Evolutionary conservation across 495 filamentous ascomycete genomes (phyloP).

Genomic region (Trichoderma erinaceum): DNA sequence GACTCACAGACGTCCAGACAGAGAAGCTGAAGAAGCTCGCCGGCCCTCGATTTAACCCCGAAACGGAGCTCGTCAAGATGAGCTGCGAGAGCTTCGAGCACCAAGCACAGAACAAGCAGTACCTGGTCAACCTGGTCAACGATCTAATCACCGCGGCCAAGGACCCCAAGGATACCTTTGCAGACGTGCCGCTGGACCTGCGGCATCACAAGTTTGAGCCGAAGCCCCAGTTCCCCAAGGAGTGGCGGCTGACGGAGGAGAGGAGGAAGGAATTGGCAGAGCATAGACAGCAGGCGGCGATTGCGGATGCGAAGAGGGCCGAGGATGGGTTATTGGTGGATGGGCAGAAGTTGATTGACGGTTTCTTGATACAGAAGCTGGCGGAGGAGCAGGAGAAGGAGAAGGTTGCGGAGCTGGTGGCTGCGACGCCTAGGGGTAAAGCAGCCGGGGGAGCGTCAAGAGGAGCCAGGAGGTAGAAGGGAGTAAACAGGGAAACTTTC

Average conservation of each 20-base stretch:
- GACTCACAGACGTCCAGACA: slow-evolving; percentile 59
- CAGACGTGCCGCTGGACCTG: slow-evolving; percentile 84
- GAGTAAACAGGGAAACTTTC: neutral
- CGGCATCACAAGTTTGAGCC: slow-evolving; percentile 72
- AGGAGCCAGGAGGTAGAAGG: neutral
- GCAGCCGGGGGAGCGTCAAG: neutral
- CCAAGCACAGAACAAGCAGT: slow-evolving; percentile 92
- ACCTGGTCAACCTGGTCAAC: slow-evolving; percentile 71
- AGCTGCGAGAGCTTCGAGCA: slow-evolving; percentile 82
- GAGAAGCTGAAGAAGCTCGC: slow-evolving; percentile 81
- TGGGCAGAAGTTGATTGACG: slow-evolving; percentile 47
- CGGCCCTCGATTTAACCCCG: slow-evolving; percentile 85
- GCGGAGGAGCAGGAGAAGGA: slow-evolving; percentile 14
- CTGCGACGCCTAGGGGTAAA: neutral
- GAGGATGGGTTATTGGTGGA: slow-evolving; percentile 47
- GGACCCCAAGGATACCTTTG: slow-evolving; percentile 72
- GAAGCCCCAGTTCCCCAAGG: slow-evolving; percentile 67
- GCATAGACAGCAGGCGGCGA: slow-evolving; percentile 43
- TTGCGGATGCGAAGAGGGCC: slow-evolving; percentile 40
- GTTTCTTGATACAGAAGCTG: slow-evolving; percentile 25
- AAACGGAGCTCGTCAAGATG: slow-evolving; percentile 79
- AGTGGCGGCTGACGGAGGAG: slow-evolving; percentile 72
- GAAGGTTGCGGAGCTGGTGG: slow-evolving; percentile 12
- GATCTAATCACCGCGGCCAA: slow-evolving; percentile 69
- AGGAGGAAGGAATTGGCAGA: slow-evolving; percentile 58